Conservation (phyloP, 2,329 filamentous ascomycete species). For the Triangularia setosa region DNA sequence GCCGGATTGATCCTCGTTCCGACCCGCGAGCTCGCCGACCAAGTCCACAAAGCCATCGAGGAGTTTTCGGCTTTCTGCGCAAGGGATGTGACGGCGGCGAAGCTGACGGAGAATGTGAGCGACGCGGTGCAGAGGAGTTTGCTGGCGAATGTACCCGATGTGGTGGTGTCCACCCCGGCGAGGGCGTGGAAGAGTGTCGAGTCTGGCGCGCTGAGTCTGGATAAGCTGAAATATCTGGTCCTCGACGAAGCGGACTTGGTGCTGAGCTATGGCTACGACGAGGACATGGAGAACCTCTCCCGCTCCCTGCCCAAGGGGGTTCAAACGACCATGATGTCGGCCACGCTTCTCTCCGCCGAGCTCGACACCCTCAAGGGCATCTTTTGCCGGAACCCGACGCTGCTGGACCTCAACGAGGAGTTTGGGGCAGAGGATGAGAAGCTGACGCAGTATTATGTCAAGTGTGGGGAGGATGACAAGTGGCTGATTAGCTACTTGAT, state of each 20-base stretch:
- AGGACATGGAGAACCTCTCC: slow-evolving; percentile 78
- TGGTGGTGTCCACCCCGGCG: slow-evolving; percentile 89
- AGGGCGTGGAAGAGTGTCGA: slow-evolving; percentile 75
- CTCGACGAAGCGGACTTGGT: slow-evolving; percentile 95
- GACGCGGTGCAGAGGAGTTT: slow-evolving; percentile 84
- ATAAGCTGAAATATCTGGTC: slow-evolving; percentile 71
- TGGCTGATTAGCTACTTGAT: slow-evolving; percentile 91
- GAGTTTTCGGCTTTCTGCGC: slow-evolving; percentile 77
- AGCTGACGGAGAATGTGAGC: slow-evolving; percentile 85
- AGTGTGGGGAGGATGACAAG: slow-evolving; percentile 95
- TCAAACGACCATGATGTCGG: slow-evolving; percentile 94
- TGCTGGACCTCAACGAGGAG: slow-evolving; percentile 74
- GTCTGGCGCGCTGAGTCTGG: slow-evolving; percentile 64
- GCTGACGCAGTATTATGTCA: slow-evolving; percentile 83
- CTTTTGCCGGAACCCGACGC: slow-evolving; percentile 75
- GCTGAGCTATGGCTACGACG: slow-evolving; percentile 88
- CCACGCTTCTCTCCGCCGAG: slow-evolving; percentile 84
- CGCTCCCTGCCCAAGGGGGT: slow-evolving; percentile 76
- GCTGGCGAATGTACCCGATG: slow-evolving; percentile 79
- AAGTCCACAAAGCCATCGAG: slow-evolving; percentile 76
- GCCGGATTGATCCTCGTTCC: slow-evolving; percentile 88
- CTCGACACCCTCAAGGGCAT: slow-evolving; percentile 79
- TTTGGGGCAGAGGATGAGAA: slow-evolving; percentile 71
- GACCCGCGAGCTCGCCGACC: slow-evolving; percentile 88
- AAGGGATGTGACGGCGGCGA: slow-evolving; percentile 76